phyloP scores from a whole-genome alignment of 148 eudicot genomes.

The Cornus kousa region DNA sequence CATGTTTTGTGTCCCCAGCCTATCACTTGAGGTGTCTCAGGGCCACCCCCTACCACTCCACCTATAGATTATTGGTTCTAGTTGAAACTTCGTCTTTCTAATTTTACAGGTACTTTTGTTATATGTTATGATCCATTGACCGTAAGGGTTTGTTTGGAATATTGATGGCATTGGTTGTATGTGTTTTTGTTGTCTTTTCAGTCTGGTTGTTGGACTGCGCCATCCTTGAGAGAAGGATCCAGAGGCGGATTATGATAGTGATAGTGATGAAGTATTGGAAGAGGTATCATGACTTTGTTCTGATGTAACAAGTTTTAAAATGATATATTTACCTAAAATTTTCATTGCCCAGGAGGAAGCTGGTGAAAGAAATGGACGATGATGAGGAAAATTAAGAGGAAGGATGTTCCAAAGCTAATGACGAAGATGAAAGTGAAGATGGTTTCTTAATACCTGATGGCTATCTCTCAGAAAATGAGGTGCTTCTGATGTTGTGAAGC shows the following conservation, averaged over 20 bases:
- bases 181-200: conserved; percentile 26
- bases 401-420: conserved; percentile 56
- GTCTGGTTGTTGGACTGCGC: conserved; percentile 69
- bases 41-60: too few species aligned
- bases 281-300: conserved; percentile 54
- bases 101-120: not conserved
- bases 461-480: conserved; percentile 95
- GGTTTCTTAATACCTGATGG: conserved; percentile 99
- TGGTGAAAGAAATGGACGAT: conserved; percentile 95
- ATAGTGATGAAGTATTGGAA: conserved; percentile 98
- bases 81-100: not conserved
- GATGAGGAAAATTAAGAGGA: conserved; percentile 65
- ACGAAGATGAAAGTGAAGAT: conserved; percentile 85
- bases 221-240: conserved; percentile 75
- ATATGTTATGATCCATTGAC: not conserved
- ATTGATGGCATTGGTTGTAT: not conserved
- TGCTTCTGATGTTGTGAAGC: conserved; percentile 19
- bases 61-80: too few species aligned
- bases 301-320: not conserved
- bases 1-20: too few species aligned
- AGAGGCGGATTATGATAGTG: conserved; percentile 90
- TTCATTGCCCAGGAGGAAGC: conserved; percentile 93
- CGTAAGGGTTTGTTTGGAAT: not conserved
- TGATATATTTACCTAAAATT: conserved; percentile 10
- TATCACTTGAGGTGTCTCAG: too few species aligned